phyloP scores from a whole-genome alignment of 345 rosid species.

The Melaleuca alternifolia region DNA sequence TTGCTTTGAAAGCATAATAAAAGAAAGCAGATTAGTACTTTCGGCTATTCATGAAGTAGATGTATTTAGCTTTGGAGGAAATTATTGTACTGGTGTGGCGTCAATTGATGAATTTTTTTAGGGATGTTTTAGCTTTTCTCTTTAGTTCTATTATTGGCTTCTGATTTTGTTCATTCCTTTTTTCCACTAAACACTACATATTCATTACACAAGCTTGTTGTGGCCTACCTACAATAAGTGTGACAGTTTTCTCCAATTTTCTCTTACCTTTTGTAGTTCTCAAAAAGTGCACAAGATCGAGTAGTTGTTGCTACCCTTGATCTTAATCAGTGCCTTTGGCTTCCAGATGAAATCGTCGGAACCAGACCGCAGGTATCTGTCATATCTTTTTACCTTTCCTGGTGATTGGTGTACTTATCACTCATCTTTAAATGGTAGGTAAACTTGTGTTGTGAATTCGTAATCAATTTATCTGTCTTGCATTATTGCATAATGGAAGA shows the following conservation, averaged over 20 bases:
- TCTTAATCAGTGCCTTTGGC: constrained; percentile 72
- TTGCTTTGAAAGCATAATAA: background rate
- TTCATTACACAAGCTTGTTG: background rate
- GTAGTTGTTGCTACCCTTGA: constrained; percentile 88
- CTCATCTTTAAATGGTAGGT: background rate
- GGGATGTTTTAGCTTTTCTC: background rate
- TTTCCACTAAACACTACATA: background rate
- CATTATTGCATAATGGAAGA: background rate
- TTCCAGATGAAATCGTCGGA: constrained; percentile 84
- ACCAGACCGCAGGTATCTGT: constrained; percentile 61
- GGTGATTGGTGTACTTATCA: background rate
- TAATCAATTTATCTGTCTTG: background rate
- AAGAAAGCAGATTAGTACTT: background rate
- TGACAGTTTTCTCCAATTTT: background rate
- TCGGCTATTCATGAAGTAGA: background rate
- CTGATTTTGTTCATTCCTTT: background rate
- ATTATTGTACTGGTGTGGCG: background rate
- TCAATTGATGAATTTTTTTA: background rate
- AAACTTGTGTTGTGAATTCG: background rate
- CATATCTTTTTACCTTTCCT: background rate
- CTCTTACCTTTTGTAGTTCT: constrained; percentile 28
- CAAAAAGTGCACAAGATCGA: constrained; percentile 56
- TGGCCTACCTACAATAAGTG: background rate
- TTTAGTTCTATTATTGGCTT: background rate
- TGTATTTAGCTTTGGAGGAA: background rate